A percentile compares a stretch with the other conserved stretches of the same genome.
Evolutionary conservation across 1,139 yeast genomes (phyloP).

Genomic region (Geotrichum macrosporum): DNA sequence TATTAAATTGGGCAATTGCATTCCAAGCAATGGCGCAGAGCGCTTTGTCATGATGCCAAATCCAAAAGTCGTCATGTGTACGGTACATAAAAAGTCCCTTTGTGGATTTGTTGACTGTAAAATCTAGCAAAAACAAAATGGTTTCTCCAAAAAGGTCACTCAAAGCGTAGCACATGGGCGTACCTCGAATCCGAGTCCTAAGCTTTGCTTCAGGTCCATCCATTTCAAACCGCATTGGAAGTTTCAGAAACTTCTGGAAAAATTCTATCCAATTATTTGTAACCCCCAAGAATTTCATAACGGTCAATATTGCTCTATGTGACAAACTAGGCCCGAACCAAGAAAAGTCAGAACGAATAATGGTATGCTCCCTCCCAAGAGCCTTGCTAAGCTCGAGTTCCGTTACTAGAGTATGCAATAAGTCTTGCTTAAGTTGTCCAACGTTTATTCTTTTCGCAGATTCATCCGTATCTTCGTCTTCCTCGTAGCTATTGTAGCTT

Average conservation of each 20-base stretch:
- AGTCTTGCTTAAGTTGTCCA: conserved; percentile 15
- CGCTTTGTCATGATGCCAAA: conserved; percentile 22
- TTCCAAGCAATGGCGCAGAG: conserved; percentile 24
- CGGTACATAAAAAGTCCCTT: conserved; percentile 24
- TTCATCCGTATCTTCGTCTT: conserved; percentile 2
- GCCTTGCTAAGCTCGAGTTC: conserved; percentile 21
- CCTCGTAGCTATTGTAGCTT: conserved; percentile 9
- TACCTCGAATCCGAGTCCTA: conserved; percentile 21
- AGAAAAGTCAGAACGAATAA: conserved; percentile 24
- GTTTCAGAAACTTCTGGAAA: conserved; percentile 20
- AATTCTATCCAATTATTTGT: conserved; percentile 23
- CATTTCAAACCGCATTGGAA: conserved; percentile 19
- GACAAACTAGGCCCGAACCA: conserved; percentile 27
- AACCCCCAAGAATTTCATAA: conserved; percentile 23
- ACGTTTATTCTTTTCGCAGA: neutral
- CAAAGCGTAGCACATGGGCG: conserved; percentile 23
- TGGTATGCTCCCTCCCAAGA: conserved; percentile 22
- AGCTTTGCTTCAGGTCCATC: conserved; percentile 12
- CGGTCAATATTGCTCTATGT: conserved; percentile 21
- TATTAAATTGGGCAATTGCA: conserved; percentile 21
- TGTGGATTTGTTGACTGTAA: conserved; percentile 21
- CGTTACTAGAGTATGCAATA: conserved; percentile 19
- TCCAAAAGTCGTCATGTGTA: conserved; percentile 26
- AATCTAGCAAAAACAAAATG: conserved; percentile 23
- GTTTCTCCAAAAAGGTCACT: conserved; percentile 25